Base-by-base conservation (phyloP, 2,329 filamentous ascomycete genomes). In the Calonectria multiphialidica region DNA sequence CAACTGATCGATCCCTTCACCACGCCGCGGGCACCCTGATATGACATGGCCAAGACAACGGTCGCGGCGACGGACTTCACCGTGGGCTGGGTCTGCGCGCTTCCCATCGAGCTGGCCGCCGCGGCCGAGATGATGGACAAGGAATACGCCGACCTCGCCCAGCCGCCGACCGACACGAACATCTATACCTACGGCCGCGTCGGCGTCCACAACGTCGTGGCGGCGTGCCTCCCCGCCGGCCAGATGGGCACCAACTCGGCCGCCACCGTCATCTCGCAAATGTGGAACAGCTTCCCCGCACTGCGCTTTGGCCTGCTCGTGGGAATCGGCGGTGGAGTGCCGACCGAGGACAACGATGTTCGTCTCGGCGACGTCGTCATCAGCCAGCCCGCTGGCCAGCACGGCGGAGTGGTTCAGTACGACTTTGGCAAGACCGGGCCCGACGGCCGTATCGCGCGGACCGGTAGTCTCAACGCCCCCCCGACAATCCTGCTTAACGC, bases 301-400 rank as follows among this genome's bases (percentile, higher is more conserved):
- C 62, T 87, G 18, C 77, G 74, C 37, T 72, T 86, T 0, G 82
- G 76, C 3, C 63, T 87, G 1, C 49, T 86, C 2, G 83, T 84
- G 3, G 85, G 85, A 0, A 77, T 86, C 1, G 86, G 84, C 66
- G 85, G 84, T 9, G 84, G 80, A n/a, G 77, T 81, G 5, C 83
- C 84, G n/a, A 16, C 18, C 37, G 30, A 66, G 53, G 8, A 55
- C 37, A 12, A 78, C 82, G 67, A 66, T 7, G 75, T 79, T n/a
- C 35, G 81, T 2, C 73, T 84, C 0, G 81, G 82, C 12, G 81
- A 84, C 62, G 80, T 84, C 0, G 70, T 83, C 10, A 75, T 83
- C 53, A 82, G 81, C 63, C 76, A 75, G 1, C 70, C 61, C 4
- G 35, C 23, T 21, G 50, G 50, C 6, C 50, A 55, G 30, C 18